A percentile compares a stretch with the other conserved stretches of the same genome.
These are phyloP conservation scores for Cymodocea nodosa DNA, from an alignment of 116 monocot species.

Conservation along the genomic window DNA sequence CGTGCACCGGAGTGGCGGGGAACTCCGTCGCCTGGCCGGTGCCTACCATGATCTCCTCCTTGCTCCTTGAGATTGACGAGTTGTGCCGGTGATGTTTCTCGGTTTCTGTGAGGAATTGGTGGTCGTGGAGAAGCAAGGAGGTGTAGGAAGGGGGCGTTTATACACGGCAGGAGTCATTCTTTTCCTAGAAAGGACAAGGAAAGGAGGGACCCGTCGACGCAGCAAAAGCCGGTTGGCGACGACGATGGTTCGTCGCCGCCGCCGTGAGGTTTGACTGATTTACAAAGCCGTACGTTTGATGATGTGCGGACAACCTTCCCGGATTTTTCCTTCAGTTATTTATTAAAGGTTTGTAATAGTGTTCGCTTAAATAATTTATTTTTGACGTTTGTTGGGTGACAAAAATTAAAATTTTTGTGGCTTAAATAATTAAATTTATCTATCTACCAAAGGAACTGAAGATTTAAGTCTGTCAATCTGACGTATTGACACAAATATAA, in stretches of 20 bases:
- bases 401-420: too few relatives aligned
- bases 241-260: conserved; percentile 5
- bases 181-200: not conserved
- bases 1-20: conserved; percentile 15
- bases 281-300: too few relatives aligned
- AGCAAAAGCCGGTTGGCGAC: not conserved
- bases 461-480: too few relatives aligned
- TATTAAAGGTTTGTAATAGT: too few relatives aligned
- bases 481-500: too few relatives aligned
- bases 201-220: not conserved
- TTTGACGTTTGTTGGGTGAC: too few relatives aligned
- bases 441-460: too few relatives aligned
- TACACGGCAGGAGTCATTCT: not conserved
- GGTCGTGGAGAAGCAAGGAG: not conserved
- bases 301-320: too few relatives aligned
- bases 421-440: too few relatives aligned
- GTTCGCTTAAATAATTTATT: too few relatives aligned
- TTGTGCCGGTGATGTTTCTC: not conserved
- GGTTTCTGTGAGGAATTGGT: not conserved
- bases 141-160: not conserved
- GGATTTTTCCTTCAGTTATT: too few relatives aligned
- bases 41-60: conserved; percentile 7
- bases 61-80: not conserved
- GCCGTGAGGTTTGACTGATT: not conserved
- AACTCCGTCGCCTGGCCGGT: not conserved